Conservation (phyloP, 352 stramenopile genomes). For the Blastocystis hominis region DNA sequence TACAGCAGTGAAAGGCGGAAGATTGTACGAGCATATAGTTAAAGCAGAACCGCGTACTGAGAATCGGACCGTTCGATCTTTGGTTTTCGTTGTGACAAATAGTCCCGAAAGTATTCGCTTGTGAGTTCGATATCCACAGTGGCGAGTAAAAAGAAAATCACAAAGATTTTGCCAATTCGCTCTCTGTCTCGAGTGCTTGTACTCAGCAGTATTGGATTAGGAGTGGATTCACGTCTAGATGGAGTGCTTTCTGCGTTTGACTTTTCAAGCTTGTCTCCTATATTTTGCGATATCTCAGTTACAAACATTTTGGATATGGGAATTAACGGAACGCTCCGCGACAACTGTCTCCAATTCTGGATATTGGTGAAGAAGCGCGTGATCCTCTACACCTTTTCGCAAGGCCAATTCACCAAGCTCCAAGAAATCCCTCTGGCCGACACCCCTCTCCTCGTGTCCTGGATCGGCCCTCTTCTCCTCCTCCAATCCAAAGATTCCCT, state of each 20-base stretch:
- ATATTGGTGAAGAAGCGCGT: slow-evolving; percentile 11
- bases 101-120: slow-evolving; percentile 20
- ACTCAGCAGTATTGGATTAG: slow-evolving; percentile 34
- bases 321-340: not conserved
- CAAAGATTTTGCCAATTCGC: slow-evolving; percentile 12
- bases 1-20: slow-evolving; percentile 26
- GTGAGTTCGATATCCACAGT: slow-evolving; percentile 43
- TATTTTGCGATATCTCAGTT: slow-evolving; percentile 12
- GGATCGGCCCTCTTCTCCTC: not conserved
- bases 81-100: not conserved
- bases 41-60: slow-evolving; percentile 41
- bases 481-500: slow-evolving; percentile 29
- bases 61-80: not conserved
- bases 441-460: not conserved
- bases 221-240: not conserved
- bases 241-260: slow-evolving; percentile 37
- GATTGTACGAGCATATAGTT: slow-evolving; percentile 20
- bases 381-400: not conserved
- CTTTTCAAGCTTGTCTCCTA: not conserved
- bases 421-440: slow-evolving; percentile 4
- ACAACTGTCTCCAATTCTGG: not conserved
- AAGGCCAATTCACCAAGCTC: slow-evolving; percentile 9
- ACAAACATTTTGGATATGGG: slow-evolving; percentile 22
- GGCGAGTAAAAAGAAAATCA: slow-evolving; percentile 45
- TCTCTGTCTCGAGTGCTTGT: slow-evolving; percentile 12